Base-by-base conservation (phyloP, 257 asterid genomes). In the Nicotiana undulata region DNA sequence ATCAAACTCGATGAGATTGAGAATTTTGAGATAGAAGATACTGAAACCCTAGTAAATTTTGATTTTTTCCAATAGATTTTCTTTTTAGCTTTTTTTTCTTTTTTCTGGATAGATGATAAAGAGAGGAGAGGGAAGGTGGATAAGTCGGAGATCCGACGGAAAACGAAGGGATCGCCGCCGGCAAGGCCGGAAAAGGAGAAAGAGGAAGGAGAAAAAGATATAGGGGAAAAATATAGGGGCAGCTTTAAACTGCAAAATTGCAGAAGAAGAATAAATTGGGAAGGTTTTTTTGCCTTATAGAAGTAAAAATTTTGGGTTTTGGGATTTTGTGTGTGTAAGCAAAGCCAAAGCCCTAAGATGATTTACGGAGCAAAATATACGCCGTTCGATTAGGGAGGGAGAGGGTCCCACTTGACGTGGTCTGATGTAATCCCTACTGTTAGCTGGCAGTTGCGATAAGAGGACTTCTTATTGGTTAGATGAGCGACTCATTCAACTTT, bases 121-220 rank as follows among this genome's bases (percentile, higher is more conserved):
- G 82, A 81, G 89, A 87, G 90, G 90, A 87, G 90, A 87, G 90
- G 89, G 90, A 87, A 87, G 89, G 82, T 28, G 83, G 84, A 82
- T 61, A 28, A 78, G 87, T 83, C 89, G 90, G 90, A 85, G 81
- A 83, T 83, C 90, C 90, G 88, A 86, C 84, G 65, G 49, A 52
- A 44, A 32, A 40, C 49, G 49, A 76, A 67, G n/a, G 55, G 75
- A 79, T 79, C 85, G 84, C 89, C 86, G 89, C 90, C 92, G 85
- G 87, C 37, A 28, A 77, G 67, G 86, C 88, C 87, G 79, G 37
- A 4, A 6, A 63, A 7, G 56, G 40, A 34, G 64, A 83, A 72
- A 60, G 37, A 60, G 70, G 60, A 79, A 79, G 18, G 37, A 51
- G 55, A 46, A 63, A 61, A 26, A 74, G 17, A 24, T 58, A 72